phyloP scores from a whole-genome alignment of 257 asterid genomes.

The Perilla frutescens region DNA sequence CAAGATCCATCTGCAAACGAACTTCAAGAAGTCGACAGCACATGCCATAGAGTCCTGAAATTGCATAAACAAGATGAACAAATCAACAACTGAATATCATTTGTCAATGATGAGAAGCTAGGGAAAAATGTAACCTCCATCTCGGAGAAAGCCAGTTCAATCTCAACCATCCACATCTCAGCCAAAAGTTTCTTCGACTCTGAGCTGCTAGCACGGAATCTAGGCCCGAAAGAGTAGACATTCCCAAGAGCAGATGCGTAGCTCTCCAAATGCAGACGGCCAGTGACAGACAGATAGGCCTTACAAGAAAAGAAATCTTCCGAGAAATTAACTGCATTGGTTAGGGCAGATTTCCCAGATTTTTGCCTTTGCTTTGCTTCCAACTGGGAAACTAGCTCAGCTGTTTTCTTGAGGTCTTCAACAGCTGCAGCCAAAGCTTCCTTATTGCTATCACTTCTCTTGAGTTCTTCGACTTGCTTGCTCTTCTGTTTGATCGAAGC shows the following conservation, averaged over 20 bases:
- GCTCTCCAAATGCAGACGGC: constrained; percentile 88
- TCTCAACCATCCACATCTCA: constrained; percentile 90
- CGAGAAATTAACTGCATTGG: constrained; percentile 41
- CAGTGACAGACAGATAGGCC: constrained; percentile 62
- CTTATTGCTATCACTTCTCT: constrained; percentile 72
- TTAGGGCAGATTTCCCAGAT: constrained; percentile 19
- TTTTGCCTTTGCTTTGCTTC: constrained; percentile 59
- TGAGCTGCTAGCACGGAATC: constrained; percentile 55
- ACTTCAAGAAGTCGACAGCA: constrained; percentile 75
- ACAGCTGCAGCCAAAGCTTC: constrained; percentile 78
- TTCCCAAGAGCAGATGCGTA: constrained; percentile 85
- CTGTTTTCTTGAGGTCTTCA: constrained; percentile 70
- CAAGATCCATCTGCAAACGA: constrained; percentile 61
- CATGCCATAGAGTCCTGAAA: constrained; percentile 85
- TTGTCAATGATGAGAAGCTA: neutral
- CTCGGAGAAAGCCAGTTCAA: constrained; percentile 80
- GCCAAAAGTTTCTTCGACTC: constrained; percentile 63
- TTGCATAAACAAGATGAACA: neutral
- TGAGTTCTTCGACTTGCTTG: constrained; percentile 68
- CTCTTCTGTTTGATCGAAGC: constrained; percentile 67
- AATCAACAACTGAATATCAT: neutral
- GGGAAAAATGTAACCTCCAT: constrained; percentile 46
- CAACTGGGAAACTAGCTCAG: constrained; percentile 58
- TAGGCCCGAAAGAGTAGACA: constrained; percentile 86
- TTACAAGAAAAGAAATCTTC: constrained; percentile 64